A percentile compares a stretch with the other conserved stretches of the same genome.
Conservation (phyloP, 2,329 filamentous ascomycete genomes). For the Neonectria ditissima region DNA sequence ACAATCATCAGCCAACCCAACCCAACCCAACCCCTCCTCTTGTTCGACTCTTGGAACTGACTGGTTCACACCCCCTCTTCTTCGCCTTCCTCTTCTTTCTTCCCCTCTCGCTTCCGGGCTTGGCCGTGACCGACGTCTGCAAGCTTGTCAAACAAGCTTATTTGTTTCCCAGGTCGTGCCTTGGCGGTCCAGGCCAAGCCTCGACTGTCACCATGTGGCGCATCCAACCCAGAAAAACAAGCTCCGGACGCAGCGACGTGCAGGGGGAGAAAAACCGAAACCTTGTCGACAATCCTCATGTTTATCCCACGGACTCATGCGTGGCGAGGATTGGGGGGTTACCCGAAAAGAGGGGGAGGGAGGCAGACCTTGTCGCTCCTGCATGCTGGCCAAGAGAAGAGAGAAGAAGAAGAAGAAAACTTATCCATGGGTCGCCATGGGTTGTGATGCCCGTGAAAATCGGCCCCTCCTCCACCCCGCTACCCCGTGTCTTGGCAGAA, state of each 20-base stretch:
- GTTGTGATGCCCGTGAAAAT: not conserved
- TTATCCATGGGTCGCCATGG: not conserved
- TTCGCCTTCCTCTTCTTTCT: not conserved
- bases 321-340: not conserved
- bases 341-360: constrained; percentile 26
- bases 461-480: constrained; percentile 15
- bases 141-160: constrained; percentile 31
- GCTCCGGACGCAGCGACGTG: constrained; percentile 17
- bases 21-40: not conserved
- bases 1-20: not conserved
- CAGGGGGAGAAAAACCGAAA: constrained; percentile 16
- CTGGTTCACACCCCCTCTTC: too few relatives aligned
- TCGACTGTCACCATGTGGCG: constrained; percentile 2
- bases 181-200: constrained; percentile 18
- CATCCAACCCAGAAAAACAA: constrained; percentile 14
- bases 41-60: too few relatives aligned
- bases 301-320: not conserved
- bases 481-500: constrained; percentile 7
- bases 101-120: constrained; percentile 9
- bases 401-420: too few relatives aligned
- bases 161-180: constrained; percentile 21
- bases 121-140: constrained; percentile 24
- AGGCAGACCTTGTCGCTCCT: not conserved
- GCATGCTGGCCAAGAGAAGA: constrained; percentile 13
- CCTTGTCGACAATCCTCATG: not conserved